Conservation (phyloP, 352 stramenopile species). For the Thraustotheca clavata region DNA sequence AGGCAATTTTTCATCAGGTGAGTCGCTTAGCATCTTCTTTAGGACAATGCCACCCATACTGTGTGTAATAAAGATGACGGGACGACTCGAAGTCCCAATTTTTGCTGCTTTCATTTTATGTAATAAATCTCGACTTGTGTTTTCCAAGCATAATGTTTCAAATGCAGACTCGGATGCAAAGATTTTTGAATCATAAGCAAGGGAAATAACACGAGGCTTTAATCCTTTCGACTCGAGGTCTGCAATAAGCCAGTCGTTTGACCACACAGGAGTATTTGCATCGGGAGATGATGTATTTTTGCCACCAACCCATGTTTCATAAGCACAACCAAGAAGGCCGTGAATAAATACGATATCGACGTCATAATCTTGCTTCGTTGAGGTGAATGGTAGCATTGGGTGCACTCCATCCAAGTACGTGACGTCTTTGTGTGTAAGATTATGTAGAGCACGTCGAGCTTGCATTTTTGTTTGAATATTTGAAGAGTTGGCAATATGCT, state of each 20-base stretch:
- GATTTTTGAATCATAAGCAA: slow-evolving; percentile 76
- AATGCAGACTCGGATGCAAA: slow-evolving; percentile 64
- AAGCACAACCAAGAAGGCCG: slow-evolving; percentile 64
- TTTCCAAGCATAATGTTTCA: slow-evolving; percentile 62
- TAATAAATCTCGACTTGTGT: slow-evolving; percentile 56
- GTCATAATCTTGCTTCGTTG: slow-evolving; percentile 33
- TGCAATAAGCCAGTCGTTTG: slow-evolving; percentile 52
- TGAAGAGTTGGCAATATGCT: neutral
- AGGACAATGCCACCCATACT: slow-evolving; percentile 75
- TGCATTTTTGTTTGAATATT: slow-evolving; percentile 14
- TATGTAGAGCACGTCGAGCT: slow-evolving; percentile 7
- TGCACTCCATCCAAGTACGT: slow-evolving; percentile 63
- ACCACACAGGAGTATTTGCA: slow-evolving; percentile 37
- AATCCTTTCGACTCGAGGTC: slow-evolving; percentile 48
- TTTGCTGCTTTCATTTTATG: slow-evolving; percentile 48
- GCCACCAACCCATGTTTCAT: slow-evolving; percentile 69
- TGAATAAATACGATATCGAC: slow-evolving; percentile 80
- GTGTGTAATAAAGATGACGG: slow-evolving; percentile 78
- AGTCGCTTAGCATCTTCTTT: slow-evolving; percentile 72
- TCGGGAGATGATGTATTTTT: slow-evolving; percentile 29
- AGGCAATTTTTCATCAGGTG: slow-evolving; percentile 29
- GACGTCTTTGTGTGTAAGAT: neutral
- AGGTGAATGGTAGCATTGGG: slow-evolving; percentile 33
- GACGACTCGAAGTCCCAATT: slow-evolving; percentile 46
- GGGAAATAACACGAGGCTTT: slow-evolving; percentile 60